These are phyloP conservation scores for Stagonosporopsis vannaccii DNA, from an alignment of 2,329 filamentous ascomycete species.

Conservation along the genomic window DNA sequence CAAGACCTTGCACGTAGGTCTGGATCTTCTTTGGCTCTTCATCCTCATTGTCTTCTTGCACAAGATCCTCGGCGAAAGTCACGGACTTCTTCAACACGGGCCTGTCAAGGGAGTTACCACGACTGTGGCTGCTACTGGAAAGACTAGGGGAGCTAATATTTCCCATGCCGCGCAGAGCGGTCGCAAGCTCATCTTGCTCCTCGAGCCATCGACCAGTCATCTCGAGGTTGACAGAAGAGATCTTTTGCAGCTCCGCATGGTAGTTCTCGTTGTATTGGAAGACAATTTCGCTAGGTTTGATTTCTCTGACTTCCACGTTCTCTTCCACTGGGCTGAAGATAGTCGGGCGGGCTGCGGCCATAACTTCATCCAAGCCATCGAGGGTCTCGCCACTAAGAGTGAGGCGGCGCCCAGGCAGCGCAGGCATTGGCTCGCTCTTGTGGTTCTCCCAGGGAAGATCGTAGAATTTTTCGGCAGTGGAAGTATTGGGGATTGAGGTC, in stretches of 20 bases:
- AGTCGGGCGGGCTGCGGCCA: slow-evolving; percentile 42
- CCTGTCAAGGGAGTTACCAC: slow-evolving; percentile 47
- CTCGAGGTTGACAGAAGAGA: slow-evolving; percentile 77
- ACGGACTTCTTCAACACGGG: slow-evolving; percentile 73
- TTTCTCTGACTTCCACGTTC: slow-evolving; percentile 59
- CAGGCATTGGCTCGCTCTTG: slow-evolving; percentile 25
- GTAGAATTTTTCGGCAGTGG: slow-evolving; percentile 93
- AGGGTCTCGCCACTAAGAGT: slow-evolving; percentile 46
- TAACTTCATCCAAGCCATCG: slow-evolving; percentile 41
- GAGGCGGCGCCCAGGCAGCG: slow-evolving; percentile 29
- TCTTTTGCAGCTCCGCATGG: slow-evolving; percentile 73
- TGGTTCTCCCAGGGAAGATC: slow-evolving; percentile 73
- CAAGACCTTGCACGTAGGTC: slow-evolving; percentile 88
- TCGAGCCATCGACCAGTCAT: slow-evolving; percentile 86
- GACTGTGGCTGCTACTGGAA: slow-evolving; percentile 41
- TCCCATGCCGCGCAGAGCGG: slow-evolving; percentile 67
- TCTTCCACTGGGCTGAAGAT: slow-evolving; percentile 46
- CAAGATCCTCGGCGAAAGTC: slow-evolving; percentile 65
- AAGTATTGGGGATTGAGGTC: slow-evolving; percentile 74
- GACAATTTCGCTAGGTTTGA: slow-evolving; percentile 70
- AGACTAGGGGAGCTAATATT: slow-evolving; percentile 51
- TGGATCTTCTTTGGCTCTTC: slow-evolving; percentile 62
- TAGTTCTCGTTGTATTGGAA: slow-evolving; percentile 79
- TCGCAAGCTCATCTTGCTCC: slow-evolving; percentile 80
- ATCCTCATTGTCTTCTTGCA: slow-evolving; percentile 35